phyloP scores from a whole-genome alignment of 2,329 filamentous ascomycete species.

The Zymoseptoria crescenta region DNA sequence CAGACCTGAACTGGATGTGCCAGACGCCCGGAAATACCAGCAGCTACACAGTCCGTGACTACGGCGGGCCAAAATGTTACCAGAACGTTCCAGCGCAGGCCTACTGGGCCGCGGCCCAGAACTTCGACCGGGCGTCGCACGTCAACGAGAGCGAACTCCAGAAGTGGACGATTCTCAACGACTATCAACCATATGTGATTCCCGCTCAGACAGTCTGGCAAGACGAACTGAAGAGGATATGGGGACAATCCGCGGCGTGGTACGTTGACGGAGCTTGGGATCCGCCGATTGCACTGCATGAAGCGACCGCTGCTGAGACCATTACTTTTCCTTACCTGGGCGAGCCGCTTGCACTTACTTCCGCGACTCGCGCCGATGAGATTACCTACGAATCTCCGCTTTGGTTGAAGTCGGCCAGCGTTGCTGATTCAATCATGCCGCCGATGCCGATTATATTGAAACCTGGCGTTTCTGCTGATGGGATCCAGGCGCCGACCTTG shows the following conservation, averaged over 20 bases:
- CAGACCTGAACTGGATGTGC: conserved; percentile 21
- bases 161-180: conserved; percentile 15
- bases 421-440: not conserved
- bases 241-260: conserved; percentile 10
- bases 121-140: conserved; percentile 1
- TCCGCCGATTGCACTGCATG: conserved; percentile 13
- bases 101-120: conserved; percentile 14
- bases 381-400: not conserved
- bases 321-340: not conserved
- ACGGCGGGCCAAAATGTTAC: conserved; percentile 15
- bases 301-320: conserved; percentile 1
- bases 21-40: conserved; percentile 8
- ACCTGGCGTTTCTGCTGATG: not conserved
- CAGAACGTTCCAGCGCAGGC: conserved; percentile 20
- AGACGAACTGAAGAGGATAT: conserved; percentile 4
- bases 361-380: not conserved
- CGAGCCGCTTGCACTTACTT: not conserved
- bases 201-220: conserved; percentile 4
- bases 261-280: conserved; percentile 15
- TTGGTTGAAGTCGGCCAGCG: not conserved
- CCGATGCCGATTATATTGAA: not conserved
- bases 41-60: conserved; percentile 11
- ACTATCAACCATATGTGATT: conserved; percentile 18
- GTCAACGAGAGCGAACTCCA: conserved; percentile 1
- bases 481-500: not conserved